Evolutionary conservation across 2,329 filamentous ascomycete genomes (phyloP).

Genomic region (Colletotrichum echinochloae): DNA sequence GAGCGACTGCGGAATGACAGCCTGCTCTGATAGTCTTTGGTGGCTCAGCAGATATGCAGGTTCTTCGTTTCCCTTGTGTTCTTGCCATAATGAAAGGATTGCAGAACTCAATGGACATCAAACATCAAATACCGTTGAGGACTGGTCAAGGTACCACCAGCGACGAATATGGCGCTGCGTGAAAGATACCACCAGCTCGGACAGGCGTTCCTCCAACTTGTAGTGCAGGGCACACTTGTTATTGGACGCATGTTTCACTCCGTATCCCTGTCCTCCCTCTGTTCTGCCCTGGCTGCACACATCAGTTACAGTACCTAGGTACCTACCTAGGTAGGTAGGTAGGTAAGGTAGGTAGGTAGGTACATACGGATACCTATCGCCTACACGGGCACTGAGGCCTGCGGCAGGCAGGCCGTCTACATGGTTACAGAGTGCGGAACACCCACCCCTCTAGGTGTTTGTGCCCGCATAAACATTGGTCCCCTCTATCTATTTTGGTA

Average conservation of each 20-base stretch:
- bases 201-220: constrained; percentile 7
- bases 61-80: neutral
- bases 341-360: too few species aligned
- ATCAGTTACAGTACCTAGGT: too few species aligned
- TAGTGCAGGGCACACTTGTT: constrained; percentile 20
- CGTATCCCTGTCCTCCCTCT: neutral
- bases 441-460: constrained; percentile 1
- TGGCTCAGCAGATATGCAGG: neutral
- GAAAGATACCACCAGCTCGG: neutral
- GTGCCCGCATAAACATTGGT: constrained; percentile 23
- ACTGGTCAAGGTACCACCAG: neutral
- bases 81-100: neutral
- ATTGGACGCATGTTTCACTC: constrained; percentile 34
- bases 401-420: constrained; percentile 16
- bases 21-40: constrained; percentile 1
- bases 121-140: neutral
- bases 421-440: constrained; percentile 20
- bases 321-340: too few species aligned
- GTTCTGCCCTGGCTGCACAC: constrained; percentile 25
- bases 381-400: constrained; percentile 19
- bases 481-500: constrained; percentile 31
- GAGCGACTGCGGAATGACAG: constrained; percentile 28
- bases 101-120: neutral
- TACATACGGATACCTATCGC: too few species aligned
- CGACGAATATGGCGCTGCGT: constrained; percentile 1